A percentile compares a stretch with the other conserved stretches of the same genome.
These are phyloP conservation scores for Ganoderma lucidum DNA, from an alignment of 1,284 basidiomycete species.

Conservation along the genomic window DNA sequence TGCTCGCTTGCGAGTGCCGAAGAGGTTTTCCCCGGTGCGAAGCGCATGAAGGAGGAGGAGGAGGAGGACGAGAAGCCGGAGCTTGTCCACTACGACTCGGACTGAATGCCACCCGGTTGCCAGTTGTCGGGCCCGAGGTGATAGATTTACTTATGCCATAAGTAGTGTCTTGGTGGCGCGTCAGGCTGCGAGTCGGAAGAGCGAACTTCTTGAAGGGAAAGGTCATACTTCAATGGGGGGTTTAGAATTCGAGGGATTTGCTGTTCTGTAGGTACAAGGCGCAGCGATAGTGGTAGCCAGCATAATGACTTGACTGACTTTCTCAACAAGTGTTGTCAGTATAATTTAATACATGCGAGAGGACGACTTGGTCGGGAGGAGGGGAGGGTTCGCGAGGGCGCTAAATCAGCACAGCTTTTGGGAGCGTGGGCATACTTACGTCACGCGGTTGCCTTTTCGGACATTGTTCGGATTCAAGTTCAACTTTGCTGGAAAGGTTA, in stretches of 20 bases:
- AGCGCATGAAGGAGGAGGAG: constrained; percentile 3
- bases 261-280: no score
- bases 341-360: no score
- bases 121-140: not conserved
- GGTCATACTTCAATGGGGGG: no score
- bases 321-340: no score
- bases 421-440: not conserved
- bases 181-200: no score
- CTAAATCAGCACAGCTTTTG: not conserved
- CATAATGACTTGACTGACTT: no score
- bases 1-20: not conserved
- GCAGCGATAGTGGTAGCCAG: no score
- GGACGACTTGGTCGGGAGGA: not conserved
- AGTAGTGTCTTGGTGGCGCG: no score
- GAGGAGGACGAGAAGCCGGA: not conserved
- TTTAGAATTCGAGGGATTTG: no score
- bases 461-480: not conserved
- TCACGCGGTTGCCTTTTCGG: constrained; percentile 8
- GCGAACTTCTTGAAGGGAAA: no score
- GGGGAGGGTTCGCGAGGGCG: not conserved
- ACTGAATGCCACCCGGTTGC: not conserved
- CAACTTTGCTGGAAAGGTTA: no score
- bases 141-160: not conserved
- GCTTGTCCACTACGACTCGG: not conserved
- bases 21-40: not conserved